Evolutionary conservation across 352 stramenopile genomes (phyloP).

Genomic region (Blastocystis sp.): DNA sequence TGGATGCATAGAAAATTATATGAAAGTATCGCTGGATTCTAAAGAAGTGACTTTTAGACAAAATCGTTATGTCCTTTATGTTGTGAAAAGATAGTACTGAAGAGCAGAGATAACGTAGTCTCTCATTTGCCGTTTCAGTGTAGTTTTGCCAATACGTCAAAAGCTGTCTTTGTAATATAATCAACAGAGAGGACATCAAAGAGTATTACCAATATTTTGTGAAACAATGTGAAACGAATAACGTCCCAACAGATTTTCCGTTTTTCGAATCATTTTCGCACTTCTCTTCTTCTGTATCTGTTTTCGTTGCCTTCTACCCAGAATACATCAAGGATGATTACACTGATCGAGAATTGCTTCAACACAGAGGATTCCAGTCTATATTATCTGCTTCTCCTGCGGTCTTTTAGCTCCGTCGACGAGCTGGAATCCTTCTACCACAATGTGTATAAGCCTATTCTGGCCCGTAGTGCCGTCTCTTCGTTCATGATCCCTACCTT

Average conservation of each 20-base stretch:
- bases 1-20: not conserved
- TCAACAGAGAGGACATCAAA: not conserved
- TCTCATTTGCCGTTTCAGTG: not conserved
- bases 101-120: not conserved
- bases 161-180: not conserved
- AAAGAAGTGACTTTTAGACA: not conserved
- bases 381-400: not conserved
- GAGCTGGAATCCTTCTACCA: not conserved
- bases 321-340: not conserved
- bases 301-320: not conserved
- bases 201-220: not conserved
- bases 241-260: not conserved
- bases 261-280: not conserved
- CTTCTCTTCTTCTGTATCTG: not conserved
- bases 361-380: not conserved
- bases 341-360: not conserved
- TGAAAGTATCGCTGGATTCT: not conserved
- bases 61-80: conserved; percentile 10
- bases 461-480: not conserved
- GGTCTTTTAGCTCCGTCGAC: not conserved
- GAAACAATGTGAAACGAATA: not conserved
- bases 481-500: not conserved
- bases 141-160: not conserved
- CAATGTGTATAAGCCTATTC: not conserved
- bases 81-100: not conserved